Conservation (phyloP, 2,329 filamentous ascomycete species). For the Thielaviopsis populi region DNA sequence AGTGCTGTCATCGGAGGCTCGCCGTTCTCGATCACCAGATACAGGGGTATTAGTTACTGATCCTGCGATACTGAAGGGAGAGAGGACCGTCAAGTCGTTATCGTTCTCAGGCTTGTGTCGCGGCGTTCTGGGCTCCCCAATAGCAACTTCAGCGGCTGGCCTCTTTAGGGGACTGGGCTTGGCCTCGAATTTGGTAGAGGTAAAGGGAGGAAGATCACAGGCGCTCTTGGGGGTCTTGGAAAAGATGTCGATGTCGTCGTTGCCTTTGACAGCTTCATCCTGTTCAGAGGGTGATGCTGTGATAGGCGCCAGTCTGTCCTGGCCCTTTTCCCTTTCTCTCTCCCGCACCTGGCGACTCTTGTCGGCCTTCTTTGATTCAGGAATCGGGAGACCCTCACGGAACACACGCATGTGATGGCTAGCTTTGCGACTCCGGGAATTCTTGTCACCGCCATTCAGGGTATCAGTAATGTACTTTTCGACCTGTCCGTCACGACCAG, state of each 20-base stretch:
- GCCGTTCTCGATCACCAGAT: constrained; percentile 19
- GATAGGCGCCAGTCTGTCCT: constrained; percentile 3
- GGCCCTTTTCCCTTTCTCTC: constrained; percentile 10
- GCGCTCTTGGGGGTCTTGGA: constrained; percentile 11
- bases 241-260: not conserved
- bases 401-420: constrained; percentile 54
- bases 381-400: constrained; percentile 46
- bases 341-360: constrained; percentile 14
- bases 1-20: constrained; percentile 28
- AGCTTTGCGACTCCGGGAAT: constrained; percentile 49
- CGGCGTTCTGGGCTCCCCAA: constrained; percentile 1
- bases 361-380: constrained; percentile 41
- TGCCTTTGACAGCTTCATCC: not conserved
- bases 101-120: constrained; percentile 9
- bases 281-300: constrained; percentile 9
- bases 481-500: constrained; percentile 37
- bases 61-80: constrained; percentile 14
- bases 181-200: not conserved
- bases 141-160: not conserved
- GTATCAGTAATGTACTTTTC: constrained; percentile 51
- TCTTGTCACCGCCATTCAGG: constrained; percentile 44
- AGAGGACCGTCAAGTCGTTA: constrained; percentile 7
- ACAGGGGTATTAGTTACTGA: constrained; percentile 10
- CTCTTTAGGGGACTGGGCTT: not conserved
- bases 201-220: constrained; percentile 1